These are phyloP conservation scores for Arachis stenosperma DNA, from an alignment of 306 rosid species.

Conservation along the genomic window DNA sequence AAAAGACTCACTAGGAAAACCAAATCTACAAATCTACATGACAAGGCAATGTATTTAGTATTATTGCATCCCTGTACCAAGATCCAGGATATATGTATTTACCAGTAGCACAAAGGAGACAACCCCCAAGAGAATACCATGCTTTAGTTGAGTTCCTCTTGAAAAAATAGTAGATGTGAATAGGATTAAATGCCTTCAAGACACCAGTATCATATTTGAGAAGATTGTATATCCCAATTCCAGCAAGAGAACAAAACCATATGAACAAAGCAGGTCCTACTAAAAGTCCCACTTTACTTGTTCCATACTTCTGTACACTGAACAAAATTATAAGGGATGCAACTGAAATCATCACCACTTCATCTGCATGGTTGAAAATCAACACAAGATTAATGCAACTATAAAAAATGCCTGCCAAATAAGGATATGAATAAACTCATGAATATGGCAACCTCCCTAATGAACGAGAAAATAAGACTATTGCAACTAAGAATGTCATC, in stretches of 20 bases:
- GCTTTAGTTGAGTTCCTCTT: constrained; percentile 94
- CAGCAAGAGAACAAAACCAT: constrained; percentile 94
- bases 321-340: constrained; percentile 81
- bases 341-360: constrained; percentile 91
- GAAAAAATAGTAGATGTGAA: constrained; percentile 87
- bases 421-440: constrained; percentile 4
- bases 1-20: constrained; percentile 18
- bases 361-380: constrained; percentile 63
- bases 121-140: constrained; percentile 97
- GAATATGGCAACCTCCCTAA: not conserved
- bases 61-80: constrained; percentile 30
- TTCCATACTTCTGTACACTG: constrained; percentile 95
- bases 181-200: constrained; percentile 87
- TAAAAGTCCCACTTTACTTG: constrained; percentile 91
- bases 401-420: constrained; percentile 22
- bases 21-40: constrained; percentile 32
- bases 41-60: constrained; percentile 29
- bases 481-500: not conserved
- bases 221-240: constrained; percentile 87
- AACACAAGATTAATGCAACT: constrained; percentile 33
- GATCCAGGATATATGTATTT: constrained; percentile 39
- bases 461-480: not conserved
- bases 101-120: constrained; percentile 98
- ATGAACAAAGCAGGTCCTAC: constrained; percentile 95
- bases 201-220: constrained; percentile 74